These are phyloP conservation scores for Scedosporium minutisporum DNA, from an alignment of 2,329 filamentous ascomycete genomes.

Conservation along the genomic window DNA sequence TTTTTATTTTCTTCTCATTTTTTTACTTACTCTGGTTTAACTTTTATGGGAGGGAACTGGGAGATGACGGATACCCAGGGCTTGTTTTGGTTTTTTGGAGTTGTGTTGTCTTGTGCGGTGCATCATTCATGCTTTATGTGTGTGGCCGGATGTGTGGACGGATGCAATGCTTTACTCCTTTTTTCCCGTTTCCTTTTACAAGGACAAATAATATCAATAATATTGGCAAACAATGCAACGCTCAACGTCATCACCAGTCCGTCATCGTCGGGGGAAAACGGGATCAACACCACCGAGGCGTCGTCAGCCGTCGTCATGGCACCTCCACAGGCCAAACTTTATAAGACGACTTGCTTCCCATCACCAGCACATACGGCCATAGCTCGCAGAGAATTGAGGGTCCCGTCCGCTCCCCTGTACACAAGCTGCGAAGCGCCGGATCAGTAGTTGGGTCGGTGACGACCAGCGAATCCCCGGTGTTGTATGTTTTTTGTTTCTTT, in stretches of 20 bases:
- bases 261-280: no score
- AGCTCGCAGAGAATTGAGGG: no score
- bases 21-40: slow-evolving; percentile 6
- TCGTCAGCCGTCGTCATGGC: no score
- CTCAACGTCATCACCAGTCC: not conserved
- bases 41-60: slow-evolving; percentile 8
- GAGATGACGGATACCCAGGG: slow-evolving; percentile 9
- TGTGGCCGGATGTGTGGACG: not conserved
- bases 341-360: no score
- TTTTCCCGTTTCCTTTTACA: not conserved
- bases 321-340: no score
- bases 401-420: no score
- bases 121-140: not conserved
- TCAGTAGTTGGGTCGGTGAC: not conserved
- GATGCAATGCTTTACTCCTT: not conserved
- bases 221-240: not conserved
- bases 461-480: not conserved
- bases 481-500: slow-evolving; percentile 6
- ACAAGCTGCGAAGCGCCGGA: no score
- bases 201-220: not conserved
- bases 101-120: not conserved
- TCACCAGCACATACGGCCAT: no score
- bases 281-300: no score
- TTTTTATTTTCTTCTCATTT: not conserved
- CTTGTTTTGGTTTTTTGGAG: slow-evolving; percentile 6